A percentile compares a stretch with the other conserved stretches of the same genome.
Evolutionary conservation across 805 yeast genomes (phyloP).

Genomic region (Scheffersomyces stipitis): DNA sequence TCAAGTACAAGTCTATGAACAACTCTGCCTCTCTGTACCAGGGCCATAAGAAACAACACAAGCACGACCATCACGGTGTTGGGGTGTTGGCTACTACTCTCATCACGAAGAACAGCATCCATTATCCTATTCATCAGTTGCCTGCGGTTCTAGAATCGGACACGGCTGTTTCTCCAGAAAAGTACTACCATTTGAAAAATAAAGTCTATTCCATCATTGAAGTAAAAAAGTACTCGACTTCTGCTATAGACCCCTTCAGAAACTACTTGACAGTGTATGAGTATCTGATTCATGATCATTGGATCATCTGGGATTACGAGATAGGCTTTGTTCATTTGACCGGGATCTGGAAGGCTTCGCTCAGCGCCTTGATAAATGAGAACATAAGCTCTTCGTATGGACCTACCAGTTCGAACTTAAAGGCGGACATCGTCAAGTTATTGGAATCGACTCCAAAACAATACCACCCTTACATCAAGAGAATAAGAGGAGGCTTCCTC

Average conservation of each 20-base stretch:
- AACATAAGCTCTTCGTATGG: conserved; percentile 1
- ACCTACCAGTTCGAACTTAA: conserved; percentile 26
- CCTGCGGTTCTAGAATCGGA: neutral
- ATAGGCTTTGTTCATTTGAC: conserved; percentile 87
- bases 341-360: conserved; percentile 74
- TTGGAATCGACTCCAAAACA: conserved; percentile 62
- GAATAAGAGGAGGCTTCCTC: conserved; percentile 87
- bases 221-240: conserved; percentile 62
- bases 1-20: neutral
- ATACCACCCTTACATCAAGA: conserved; percentile 58
- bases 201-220: conserved; percentile 9
- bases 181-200: conserved; percentile 1
- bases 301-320: conserved; percentile 83
- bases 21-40: neutral
- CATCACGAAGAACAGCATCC: conserved; percentile 6
- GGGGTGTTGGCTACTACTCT: conserved; percentile 1
- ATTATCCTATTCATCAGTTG: conserved; percentile 10
- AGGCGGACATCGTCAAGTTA: conserved; percentile 75
- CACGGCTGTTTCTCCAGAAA: conserved; percentile 2
- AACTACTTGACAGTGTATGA: conserved; percentile 70
- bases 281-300: conserved; percentile 63
- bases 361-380: conserved; percentile 12
- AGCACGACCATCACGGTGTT: neutral
- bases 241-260: conserved; percentile 62
- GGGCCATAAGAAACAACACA: neutral